Base-by-base conservation (phyloP, 129 eudicot genomes). In the Centrapalus pauciflorus region DNA sequence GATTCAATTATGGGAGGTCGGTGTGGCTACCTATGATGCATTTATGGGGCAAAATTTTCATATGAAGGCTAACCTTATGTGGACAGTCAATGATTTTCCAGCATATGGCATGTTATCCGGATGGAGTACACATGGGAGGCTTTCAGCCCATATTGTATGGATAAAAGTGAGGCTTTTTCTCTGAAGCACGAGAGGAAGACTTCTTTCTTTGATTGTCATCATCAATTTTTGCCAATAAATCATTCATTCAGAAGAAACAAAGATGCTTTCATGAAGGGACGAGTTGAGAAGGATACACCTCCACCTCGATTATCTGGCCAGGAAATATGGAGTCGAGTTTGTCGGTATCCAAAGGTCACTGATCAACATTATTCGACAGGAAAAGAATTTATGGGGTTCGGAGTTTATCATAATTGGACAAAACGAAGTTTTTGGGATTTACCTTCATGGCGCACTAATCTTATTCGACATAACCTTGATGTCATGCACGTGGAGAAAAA, bases 401-500 rank as follows among this genome's bases (percentile, higher is more conserved):
- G 43, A 7, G 25, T 11, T n/a, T 16, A 6, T 1, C 77, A 72
- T 16, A 72, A 61, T 12, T 71, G 58, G 68, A 58, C 28, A 0
- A 71, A 57, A 30, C 54, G 25, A 20, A 61, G 77, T 10, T 61
- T 72, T 16, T 33, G 52, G 71, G 64, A 61, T 13, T 63, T 72
- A 48, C 80, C 74, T 20, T 67, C 61, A 23, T 64, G 79, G 79
- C n/a, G 14, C 0, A 20, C 33, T 23, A 14, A 13, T 43, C 68
- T 74, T 20, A 29, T 65, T 7, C 50, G 73, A 2, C 67, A 74
- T 26, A 74, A 55, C 7, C 62, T 74, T 51, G 79, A 73, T 73
- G 71, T 73, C 0, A 73, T 63, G 78, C 78, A 73, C 9, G 56
- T 64, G 17, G 77, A 72, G 27, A 61, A 72, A n/a, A 72, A 43